Evolutionary conservation across 441 rosid genomes (phyloP), one percentile per base, ranked within the genome.

Genomic region (Gossypium davidsonii): DNA sequence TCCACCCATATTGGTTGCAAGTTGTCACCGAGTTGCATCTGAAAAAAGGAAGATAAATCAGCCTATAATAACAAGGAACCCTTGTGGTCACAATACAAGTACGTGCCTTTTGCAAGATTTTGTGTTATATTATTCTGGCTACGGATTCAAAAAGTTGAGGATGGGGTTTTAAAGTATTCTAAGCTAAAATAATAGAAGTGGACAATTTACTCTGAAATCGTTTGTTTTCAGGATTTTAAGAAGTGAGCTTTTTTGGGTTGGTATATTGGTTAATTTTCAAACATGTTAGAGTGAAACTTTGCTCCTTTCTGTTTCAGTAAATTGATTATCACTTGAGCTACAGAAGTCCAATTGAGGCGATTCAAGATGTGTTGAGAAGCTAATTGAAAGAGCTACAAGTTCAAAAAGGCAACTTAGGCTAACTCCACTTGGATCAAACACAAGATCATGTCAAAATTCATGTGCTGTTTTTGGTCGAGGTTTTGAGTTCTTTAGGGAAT

Each of bases 1-100:
- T 83, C 88, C 42, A 82, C 81, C 94, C 94, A 89, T 55, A 77
- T 70, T 77, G 90, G 89, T 71, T 84, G 90, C 17, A 85, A 83
- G 74, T 62, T 76, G 67, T 88, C 94, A 78, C 75, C 51, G 8
- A 89, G 79, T 77, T 83, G 83, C 89, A 89, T 80, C 94, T 89
- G 79, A 10, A 72, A 78, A 71, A 17, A 12, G 20, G 2, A 48
- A 15, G 21, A 65, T 26, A 73, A 49, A 60, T 11, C 21, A 77
- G 59, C 56, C 46, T 17, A 67, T 52, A 39, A 15, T 23, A 63
- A 17, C 65, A 28, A 49, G 34, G 20, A 64, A 26, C 46, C 31
- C 49, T 46, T 14, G 69, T 49, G 26, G 15, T 63, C 6, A n/a
- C 12, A 31, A 48, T 53, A 14, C 56, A 53, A 28, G 44, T 26